Evolutionary conservation across 768 basidiomycete species (phyloP).

Genomic region (Gloeostereum incarnatum): DNA sequence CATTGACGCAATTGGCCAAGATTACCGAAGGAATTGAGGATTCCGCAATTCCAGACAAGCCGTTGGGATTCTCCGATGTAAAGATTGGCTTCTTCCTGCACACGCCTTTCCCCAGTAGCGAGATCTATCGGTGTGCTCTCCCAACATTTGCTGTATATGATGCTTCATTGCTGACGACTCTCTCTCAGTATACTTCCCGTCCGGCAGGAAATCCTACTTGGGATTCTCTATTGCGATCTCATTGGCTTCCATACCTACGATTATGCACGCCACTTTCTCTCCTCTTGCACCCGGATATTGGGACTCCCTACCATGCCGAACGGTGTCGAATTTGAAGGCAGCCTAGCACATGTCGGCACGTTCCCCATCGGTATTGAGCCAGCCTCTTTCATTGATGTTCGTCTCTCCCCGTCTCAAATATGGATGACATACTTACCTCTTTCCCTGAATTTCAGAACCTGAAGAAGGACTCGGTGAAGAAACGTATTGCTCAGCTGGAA

Average conservation of each 20-base stretch:
- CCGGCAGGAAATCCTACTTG: slow-evolving; percentile 93
- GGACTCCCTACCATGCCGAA: slow-evolving; percentile 96
- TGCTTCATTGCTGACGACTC: slow-evolving; percentile 3
- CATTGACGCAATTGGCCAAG: slow-evolving; percentile 50
- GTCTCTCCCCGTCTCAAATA: slow-evolving; percentile 9
- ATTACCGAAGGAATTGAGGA: slow-evolving; percentile 64
- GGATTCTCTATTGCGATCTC: slow-evolving; percentile 90
- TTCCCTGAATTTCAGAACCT: slow-evolving; percentile 37
- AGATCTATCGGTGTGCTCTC: slow-evolving; percentile 82
- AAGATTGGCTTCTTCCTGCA: slow-evolving; percentile 99
- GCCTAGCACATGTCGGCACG: slow-evolving; percentile 93
- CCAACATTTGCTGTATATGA: slow-evolving; percentile 1
- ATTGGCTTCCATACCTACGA: slow-evolving; percentile 99
- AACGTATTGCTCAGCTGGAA: slow-evolving; percentile 74
- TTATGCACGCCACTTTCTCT: slow-evolving; percentile 98
- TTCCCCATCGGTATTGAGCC: slow-evolving; percentile 99
- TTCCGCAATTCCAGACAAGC: slow-evolving; percentile 24
- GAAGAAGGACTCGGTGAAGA: slow-evolving; percentile 68
- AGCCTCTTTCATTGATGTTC: slow-evolving; percentile 75
- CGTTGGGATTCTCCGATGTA: slow-evolving; percentile 47
- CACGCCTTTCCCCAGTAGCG: slow-evolving; percentile 95
- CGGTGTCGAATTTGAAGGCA: slow-evolving; percentile 92
- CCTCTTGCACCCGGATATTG: slow-evolving; percentile 94
- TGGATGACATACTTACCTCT: slow-evolving; percentile 5
- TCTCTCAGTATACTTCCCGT: slow-evolving; percentile 82